Percentiles rank a stretch among this genome's conserved stretches.
These are phyloP conservation scores for Elaeagnus macrophylla DNA, from an alignment of 306 rosid genomes.

Conservation along the genomic window DNA sequence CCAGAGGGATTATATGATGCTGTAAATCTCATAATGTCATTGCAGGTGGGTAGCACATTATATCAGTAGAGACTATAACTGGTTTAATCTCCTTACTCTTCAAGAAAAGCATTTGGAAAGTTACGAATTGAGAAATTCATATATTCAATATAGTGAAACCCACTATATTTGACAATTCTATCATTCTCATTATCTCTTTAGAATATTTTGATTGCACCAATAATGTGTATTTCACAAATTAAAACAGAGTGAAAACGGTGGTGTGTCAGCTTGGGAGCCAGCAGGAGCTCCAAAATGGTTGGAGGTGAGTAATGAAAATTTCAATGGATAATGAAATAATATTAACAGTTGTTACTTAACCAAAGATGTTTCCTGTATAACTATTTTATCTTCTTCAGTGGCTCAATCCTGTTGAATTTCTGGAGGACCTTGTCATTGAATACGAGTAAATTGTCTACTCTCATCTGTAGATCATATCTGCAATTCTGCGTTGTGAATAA, in stretches of 20 bases:
- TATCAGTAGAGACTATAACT: no score
- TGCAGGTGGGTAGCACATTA: constrained; percentile 1
- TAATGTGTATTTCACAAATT: neutral
- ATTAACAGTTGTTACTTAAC: no score
- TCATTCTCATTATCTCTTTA: no score
- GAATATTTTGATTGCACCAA: no score
- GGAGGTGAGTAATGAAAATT: constrained; percentile 4
- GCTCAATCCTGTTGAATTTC: constrained; percentile 35
- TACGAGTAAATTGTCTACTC: constrained; percentile 18
- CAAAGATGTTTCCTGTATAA: no score
- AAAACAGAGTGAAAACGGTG: constrained; percentile 52
- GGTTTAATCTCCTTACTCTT: no score
- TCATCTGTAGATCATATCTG: neutral
- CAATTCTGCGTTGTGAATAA: no score
- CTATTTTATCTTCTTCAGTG: constrained; percentile 11
- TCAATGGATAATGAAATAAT: neutral
- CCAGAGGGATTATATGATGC: constrained; percentile 21
- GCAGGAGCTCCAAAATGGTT: constrained; percentile 22
- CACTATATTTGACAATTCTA: no score
- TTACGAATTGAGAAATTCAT: no score
- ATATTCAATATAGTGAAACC: no score
- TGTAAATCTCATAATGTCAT: constrained; percentile 17
- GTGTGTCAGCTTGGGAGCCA: constrained; percentile 37
- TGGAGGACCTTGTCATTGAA: constrained; percentile 25
- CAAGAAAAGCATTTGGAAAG: no score